Evolutionary conservation across 192 early-diverging fungal species (phyloP).

Genomic region (Obelidium mucronatum): DNA sequence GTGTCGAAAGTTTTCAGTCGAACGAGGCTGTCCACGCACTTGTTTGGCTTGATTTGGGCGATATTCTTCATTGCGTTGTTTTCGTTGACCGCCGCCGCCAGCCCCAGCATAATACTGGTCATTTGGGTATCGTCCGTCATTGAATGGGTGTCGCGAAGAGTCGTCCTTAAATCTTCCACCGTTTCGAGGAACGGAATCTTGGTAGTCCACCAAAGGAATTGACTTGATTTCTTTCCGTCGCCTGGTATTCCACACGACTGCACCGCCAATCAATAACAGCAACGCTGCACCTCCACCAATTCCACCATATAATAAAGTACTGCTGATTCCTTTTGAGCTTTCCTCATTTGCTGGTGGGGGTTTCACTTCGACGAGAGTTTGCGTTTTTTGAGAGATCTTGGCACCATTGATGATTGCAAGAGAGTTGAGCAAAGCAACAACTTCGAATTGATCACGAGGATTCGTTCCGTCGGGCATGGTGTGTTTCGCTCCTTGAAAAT

Average conservation of each 20-base stretch:
- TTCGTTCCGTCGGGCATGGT: constrained; percentile 39
- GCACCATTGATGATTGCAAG: not conserved
- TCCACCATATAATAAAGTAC: not conserved
- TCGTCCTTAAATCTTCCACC: too few species aligned
- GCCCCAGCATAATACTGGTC: too few species aligned
- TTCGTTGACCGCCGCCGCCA: too few species aligned
- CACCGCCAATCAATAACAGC: not conserved
- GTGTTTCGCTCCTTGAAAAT: not conserved
- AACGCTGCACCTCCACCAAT: not conserved
- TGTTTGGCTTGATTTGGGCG: too few species aligned
- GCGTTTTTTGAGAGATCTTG: not conserved
- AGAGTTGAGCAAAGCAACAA: not conserved
- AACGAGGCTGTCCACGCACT: too few species aligned
- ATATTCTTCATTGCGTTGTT: too few species aligned
- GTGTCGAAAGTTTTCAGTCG: too few species aligned
- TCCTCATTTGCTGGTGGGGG: not conserved
- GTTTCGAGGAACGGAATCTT: too few species aligned
- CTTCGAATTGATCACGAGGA: constrained; percentile 36
- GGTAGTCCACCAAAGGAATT: too few species aligned
- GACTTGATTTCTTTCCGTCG: too few species aligned
- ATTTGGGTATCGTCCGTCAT: too few species aligned
- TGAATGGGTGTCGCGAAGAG: too few species aligned
- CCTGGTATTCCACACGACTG: not conserved
- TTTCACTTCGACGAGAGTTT: not conserved
- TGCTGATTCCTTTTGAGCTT: not conserved